Evolutionary conservation across 495 filamentous ascomycete species (phyloP).

Genomic region (Neurospora discreta): DNA sequence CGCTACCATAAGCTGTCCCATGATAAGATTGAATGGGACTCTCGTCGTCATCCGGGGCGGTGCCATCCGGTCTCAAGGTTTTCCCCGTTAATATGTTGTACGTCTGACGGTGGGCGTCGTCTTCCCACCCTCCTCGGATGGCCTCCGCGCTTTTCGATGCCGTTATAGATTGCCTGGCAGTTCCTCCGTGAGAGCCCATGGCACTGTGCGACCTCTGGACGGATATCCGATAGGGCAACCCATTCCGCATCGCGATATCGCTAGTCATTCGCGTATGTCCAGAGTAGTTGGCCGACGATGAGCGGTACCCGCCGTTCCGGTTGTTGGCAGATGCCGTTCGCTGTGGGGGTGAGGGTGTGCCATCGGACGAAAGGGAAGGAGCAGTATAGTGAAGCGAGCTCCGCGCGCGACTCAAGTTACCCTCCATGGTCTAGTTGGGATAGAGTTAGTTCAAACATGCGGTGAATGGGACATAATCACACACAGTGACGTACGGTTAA

Average conservation of each 20-base stretch:
- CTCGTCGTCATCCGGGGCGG: conserved; percentile 2
- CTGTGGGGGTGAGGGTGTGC: conserved; percentile 34
- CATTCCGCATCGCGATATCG: conserved; percentile 31
- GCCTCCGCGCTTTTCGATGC: conserved; percentile 28
- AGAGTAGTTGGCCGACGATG: conserved; percentile 9
- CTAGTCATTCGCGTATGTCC: conserved; percentile 33
- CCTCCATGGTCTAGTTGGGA: conserved; percentile 71
- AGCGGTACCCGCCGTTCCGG: conserved; percentile 8
- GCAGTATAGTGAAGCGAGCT: conserved; percentile 55
- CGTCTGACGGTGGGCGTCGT: conserved; percentile 9
- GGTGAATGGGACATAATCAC: not conserved
- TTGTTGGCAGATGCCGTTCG: conserved; percentile 23
- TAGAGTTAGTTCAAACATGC: not conserved
- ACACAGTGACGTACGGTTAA: conserved; percentile 54
- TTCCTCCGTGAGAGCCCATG: conserved; percentile 34
- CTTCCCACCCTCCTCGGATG: conserved; percentile 14
- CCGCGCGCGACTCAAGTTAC: conserved; percentile 70
- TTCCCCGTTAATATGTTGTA: conserved; percentile 3
- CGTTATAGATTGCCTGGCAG: conserved; percentile 31
- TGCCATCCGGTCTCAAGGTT: not conserved
- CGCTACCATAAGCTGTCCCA: conserved; percentile 6
- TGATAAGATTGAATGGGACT: conserved; percentile 4
- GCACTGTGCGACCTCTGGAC: conserved; percentile 36
- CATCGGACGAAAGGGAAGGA: conserved; percentile 43
- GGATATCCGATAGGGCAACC: conserved; percentile 22